A percentile compares a stretch with the other conserved stretches of the same genome.
phyloP scores from a whole-genome alignment of 495 filamentous ascomycete species.

The Podospora tetraspora region DNA sequence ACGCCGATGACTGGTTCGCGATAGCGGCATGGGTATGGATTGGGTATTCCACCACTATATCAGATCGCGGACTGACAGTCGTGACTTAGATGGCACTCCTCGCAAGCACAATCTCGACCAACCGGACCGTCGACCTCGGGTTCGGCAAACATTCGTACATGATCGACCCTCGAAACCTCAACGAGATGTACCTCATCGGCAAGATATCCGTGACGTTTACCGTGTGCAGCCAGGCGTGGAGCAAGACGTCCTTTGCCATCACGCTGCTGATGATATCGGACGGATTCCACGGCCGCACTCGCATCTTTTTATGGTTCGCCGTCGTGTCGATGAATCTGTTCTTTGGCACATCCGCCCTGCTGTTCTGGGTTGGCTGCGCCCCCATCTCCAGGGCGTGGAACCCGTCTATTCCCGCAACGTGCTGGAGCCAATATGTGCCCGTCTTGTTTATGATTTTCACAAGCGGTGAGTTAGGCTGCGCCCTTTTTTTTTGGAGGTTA shows the following conservation, averaged over 20 bases:
- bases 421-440: slow-evolving; percentile 30
- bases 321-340: slow-evolving; percentile 35
- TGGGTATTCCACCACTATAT: background rate
- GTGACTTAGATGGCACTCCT: slow-evolving; percentile 18
- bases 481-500: background rate
- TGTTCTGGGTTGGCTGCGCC: slow-evolving; percentile 36
- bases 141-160: slow-evolving; percentile 30
- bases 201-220: slow-evolving; percentile 22
- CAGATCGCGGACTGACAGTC: background rate
- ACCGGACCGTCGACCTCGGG: slow-evolving; percentile 19
- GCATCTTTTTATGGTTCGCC: slow-evolving; percentile 26
- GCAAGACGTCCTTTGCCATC: slow-evolving; percentile 33
- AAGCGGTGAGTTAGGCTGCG: slow-evolving; percentile 17
- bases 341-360: slow-evolving; percentile 35
- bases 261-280: slow-evolving; percentile 23
- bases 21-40: slow-evolving; percentile 27
- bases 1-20: slow-evolving; percentile 24
- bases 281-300: slow-evolving; percentile 22
- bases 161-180: slow-evolving; percentile 17
- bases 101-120: slow-evolving; percentile 18
- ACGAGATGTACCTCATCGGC: slow-evolving; percentile 23
- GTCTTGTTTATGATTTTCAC: slow-evolving; percentile 22
- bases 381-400: slow-evolving; percentile 37
- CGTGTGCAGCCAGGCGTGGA: slow-evolving; percentile 27
- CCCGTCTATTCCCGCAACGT: slow-evolving; percentile 20